Evolutionary conservation across 2,329 filamentous ascomycete species (phyloP).

Genomic region (Aspergillus tubingensis): DNA sequence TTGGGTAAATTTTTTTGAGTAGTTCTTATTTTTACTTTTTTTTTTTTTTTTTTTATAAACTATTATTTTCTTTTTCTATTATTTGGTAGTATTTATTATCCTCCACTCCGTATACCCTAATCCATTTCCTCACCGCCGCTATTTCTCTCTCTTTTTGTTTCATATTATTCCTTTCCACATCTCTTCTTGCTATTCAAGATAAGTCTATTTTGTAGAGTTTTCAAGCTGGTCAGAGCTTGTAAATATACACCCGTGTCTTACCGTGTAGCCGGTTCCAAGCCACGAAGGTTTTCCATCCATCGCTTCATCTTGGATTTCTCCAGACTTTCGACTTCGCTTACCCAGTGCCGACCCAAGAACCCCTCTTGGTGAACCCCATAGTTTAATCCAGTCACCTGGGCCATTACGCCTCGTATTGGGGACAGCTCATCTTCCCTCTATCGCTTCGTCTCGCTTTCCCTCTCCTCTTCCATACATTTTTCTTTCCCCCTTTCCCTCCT

Average conservation of each 20-base stretch:
- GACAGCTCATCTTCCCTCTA: background rate
- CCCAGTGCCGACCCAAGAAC: constrained; percentile 1
- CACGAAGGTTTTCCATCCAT: constrained; percentile 1
- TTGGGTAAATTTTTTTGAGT: too few species aligned
- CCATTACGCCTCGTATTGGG: background rate
- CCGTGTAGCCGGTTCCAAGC: background rate
- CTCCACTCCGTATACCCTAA: too few species aligned
- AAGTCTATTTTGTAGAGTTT: too few species aligned
- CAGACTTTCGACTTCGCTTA: constrained; percentile 4
- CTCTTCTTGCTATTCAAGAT: too few species aligned
- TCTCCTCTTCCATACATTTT: background rate
- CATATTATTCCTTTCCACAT: too few species aligned
- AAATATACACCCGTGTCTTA: background rate
- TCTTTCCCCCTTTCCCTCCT: background rate
- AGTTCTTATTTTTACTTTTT: too few species aligned
- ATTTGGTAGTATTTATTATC: too few species aligned
- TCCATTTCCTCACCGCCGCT: too few species aligned
- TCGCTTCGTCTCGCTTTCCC: background rate
- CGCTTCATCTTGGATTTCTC: constrained; percentile 2
- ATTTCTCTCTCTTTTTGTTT: too few species aligned
- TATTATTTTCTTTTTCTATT: too few species aligned
- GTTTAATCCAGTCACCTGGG: constrained; percentile 1
- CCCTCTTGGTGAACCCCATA: background rate
- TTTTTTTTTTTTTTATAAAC: too few species aligned
- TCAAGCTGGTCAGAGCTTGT: background rate